A percentile compares a stretch with the other conserved stretches of the same genome.
Evolutionary conservation across 148 eudicot species (phyloP).

Genomic region (Spergularia bocconei): DNA sequence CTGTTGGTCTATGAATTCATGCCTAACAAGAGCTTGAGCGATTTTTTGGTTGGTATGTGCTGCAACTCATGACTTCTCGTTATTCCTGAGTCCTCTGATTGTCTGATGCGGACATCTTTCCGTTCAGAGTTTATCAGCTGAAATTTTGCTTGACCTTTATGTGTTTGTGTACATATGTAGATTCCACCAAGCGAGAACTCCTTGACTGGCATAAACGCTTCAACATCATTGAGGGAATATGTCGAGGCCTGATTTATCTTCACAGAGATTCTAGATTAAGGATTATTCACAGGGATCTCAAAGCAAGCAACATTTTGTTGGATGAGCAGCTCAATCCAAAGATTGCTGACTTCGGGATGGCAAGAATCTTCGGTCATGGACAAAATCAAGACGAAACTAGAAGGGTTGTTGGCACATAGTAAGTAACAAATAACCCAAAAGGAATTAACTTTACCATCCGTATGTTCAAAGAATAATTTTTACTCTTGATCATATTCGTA

Average conservation of each 20-base stretch:
- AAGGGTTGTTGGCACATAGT: constrained; percentile 22
- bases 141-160: not conserved
- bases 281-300: constrained; percentile 16
- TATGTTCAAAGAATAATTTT: not conserved
- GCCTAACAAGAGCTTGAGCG: constrained; percentile 19
- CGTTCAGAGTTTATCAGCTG: not conserved
- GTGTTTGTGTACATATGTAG: not conserved
- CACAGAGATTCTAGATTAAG: constrained; percentile 21
- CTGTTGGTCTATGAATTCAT: constrained; percentile 18
- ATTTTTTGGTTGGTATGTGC: constrained; percentile 18
- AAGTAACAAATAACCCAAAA: not conserved
- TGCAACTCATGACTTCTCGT: not conserved
- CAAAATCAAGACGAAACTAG: constrained; percentile 22
- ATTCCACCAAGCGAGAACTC: constrained; percentile 4
- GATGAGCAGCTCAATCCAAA: constrained; percentile 15
- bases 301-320: constrained; percentile 18
- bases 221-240: constrained; percentile 19
- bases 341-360: constrained; percentile 26
- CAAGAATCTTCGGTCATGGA: constrained; percentile 14
- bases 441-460: not conserved
- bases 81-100: not conserved
- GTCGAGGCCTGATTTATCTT: constrained; percentile 19
- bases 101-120: not conserved
- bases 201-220: constrained; percentile 20
- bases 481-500: not conserved